Evolutionary conservation across 176 grass and related monocot genomes (phyloP), one percentile per base, ranked within the genome.

Genomic region (Musa itinerans): DNA sequence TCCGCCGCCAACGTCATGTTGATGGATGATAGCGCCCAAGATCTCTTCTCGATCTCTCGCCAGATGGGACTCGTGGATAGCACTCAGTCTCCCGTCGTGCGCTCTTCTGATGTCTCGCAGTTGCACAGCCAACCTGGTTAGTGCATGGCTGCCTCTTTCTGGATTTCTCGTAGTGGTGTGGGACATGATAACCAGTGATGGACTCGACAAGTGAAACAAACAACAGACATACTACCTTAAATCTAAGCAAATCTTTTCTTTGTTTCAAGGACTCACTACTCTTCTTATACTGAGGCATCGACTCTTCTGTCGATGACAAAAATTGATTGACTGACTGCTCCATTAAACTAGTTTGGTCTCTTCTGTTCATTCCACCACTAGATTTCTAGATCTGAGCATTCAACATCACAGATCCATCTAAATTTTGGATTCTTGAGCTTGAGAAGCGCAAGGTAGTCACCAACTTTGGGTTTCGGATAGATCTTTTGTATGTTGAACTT

Each of bases 1-100:
- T n/a, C 48, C 22, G 23, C 70, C 64, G 25, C 11, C 20, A 23
- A 66, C 6, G 75, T 74, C 19, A 73, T 82, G 49, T 59, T 87
- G 59, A 82, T 81, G 26, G 79, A 79, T 73, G 55, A 83, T 19
- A 75, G 87, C 34, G 69, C 77, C 59, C 89, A 92, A 71, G 87
- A 96, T 81, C 86, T 96, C 57, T 61, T 61, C 57, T 61, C 57
- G 64, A 74, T 11, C 72, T 52, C 73, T 59, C 58, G 25, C 59
- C 56, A 59, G 56, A 61, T 61, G 57, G 57, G 57, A 17, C n/a
- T 1, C 57, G 8, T 20, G 57, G 16, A 17, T 54, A 52, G 34
- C 27, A 19, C 74, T 65, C 25, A 56, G 13, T n/a, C 57, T 61
- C 57, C 57, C 9, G 17, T 9, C n/a, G 57, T 20, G 57, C n/a